Conservation (phyloP, 2,329 filamentous ascomycete genomes). For the Aspergillaceae sp. region DNA sequence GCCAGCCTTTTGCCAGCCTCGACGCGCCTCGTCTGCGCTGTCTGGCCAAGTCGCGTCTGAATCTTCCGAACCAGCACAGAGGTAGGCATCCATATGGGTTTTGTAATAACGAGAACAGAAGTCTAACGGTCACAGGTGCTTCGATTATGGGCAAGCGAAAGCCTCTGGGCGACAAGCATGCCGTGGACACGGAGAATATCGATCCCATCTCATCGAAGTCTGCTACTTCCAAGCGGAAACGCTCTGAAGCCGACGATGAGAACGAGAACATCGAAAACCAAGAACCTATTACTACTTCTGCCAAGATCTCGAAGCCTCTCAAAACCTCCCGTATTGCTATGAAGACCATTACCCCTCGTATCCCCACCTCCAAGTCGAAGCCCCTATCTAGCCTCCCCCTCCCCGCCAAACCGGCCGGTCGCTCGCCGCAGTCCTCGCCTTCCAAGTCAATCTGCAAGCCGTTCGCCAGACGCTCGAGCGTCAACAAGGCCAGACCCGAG, state of each 20-base stretch:
- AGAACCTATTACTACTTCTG: no score
- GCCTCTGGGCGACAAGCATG: slow-evolving; percentile 9
- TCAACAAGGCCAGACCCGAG: slow-evolving; percentile 60
- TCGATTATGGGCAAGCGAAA: slow-evolving; percentile 10
- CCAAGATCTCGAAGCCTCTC: slow-evolving; percentile 37
- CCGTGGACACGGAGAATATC: slow-evolving; percentile 49
- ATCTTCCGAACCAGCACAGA: slow-evolving; percentile 25
- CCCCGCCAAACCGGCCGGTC: slow-evolving; percentile 63
- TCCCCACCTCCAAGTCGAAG: slow-evolving; percentile 16
- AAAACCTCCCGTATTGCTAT: slow-evolving; percentile 39
- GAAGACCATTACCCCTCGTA: slow-evolving; percentile 13
- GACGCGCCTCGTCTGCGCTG: slow-evolving; percentile 24
- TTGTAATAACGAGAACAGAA: background rate
- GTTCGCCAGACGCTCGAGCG: slow-evolving; percentile 57
- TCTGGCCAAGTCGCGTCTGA: slow-evolving; percentile 23
- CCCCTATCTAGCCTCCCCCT: slow-evolving; percentile 43
- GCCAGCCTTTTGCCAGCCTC: slow-evolving; percentile 29
- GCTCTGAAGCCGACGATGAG: slow-evolving; percentile 20
- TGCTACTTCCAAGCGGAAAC: slow-evolving; percentile 33
- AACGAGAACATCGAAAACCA: background rate
- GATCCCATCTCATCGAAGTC: slow-evolving; percentile 45
- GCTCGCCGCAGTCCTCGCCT: slow-evolving; percentile 69
- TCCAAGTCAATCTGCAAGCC: slow-evolving; percentile 62
- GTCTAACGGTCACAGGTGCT: slow-evolving; percentile 10
- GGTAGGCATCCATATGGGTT: slow-evolving; percentile 13